phyloP scores from a whole-genome alignment of 2,329 filamentous ascomycete genomes.

The Aspergillus pseudonomiae region DNA sequence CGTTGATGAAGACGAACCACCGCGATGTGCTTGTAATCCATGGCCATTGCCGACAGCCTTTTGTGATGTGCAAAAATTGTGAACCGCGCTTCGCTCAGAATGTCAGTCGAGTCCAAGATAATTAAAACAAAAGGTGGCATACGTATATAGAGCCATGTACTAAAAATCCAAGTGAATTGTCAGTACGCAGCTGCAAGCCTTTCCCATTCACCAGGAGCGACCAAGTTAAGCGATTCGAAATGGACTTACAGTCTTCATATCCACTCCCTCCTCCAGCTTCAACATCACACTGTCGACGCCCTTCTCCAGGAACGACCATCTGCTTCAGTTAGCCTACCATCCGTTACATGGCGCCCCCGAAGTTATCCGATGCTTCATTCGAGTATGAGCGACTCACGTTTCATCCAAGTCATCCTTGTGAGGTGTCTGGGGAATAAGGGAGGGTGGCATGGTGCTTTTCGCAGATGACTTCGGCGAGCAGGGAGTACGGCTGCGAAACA shows the following conservation, averaged over 20 bases:
- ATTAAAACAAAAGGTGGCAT: slow-evolving; percentile 28
- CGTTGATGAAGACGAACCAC: slow-evolving; percentile 58
- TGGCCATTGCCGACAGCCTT: slow-evolving; percentile 73
- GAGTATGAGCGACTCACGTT: slow-evolving; percentile 54
- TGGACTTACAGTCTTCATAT: slow-evolving; percentile 76
- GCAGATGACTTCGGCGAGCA: slow-evolving; percentile 5
- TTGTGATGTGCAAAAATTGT: slow-evolving; percentile 99
- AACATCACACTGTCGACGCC: slow-evolving; percentile 94
- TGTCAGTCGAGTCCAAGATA: slow-evolving; percentile 21
- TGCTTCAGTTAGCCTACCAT: slow-evolving; percentile 42
- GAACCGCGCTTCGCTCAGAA: slow-evolving; percentile 68
- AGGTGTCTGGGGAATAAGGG: slow-evolving; percentile 48
- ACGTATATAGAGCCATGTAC: slow-evolving; percentile 98
- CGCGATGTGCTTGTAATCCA: slow-evolving; percentile 64
- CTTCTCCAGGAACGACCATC: slow-evolving; percentile 86
- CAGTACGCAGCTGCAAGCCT: slow-evolving; percentile 10
- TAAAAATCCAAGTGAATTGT: slow-evolving; percentile 36
- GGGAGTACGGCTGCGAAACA: slow-evolving; percentile 5
- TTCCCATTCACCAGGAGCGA: not conserved
- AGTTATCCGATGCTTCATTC: not conserved
- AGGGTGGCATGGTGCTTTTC: slow-evolving; percentile 35
- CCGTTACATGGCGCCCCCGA: not conserved
- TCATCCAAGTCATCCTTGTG: slow-evolving; percentile 62
- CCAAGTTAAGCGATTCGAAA: not conserved
- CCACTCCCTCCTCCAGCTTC: slow-evolving; percentile 86